Evolutionary conservation across 805 yeast species (phyloP), one percentile per base, ranked within the genome.

Genomic region (Priceomyces haplophilus): DNA sequence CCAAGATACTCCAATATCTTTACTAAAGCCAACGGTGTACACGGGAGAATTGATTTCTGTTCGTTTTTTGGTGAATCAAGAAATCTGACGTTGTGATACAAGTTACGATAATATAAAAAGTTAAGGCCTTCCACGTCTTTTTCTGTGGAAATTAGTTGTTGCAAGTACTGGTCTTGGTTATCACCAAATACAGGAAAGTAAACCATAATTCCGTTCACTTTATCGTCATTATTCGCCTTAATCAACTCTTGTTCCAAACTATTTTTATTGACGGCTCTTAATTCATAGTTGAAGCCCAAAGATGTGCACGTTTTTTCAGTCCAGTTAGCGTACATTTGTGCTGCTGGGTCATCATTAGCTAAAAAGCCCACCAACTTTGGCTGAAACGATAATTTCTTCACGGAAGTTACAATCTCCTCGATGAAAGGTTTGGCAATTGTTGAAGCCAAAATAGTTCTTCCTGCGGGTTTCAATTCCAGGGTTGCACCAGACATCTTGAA

Each of bases 131-230:
- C 99, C 18, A 93, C 98, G 56, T 93, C 99, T 62, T 93, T 93
- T 47, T 88, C 91, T 31, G 83, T 72, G n/a, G 89, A 72, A 15
- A 93, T 90, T 47, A 89, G 85, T 66, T 93, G 98, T 67, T 93
- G 98, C 44, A 93, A 66, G 62, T 93, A 93, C 65, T 87, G 96
- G 64, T 93, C 99, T 66, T 93, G 98, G 45, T 87, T 79, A 59
- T 88, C 87, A 3, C 96, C 97, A 65, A 88, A 93, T 2, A 93
- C 98, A 0, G 99, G 99, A 77, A 91, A 93, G 63, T 93, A 93
- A 12, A 93, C 91, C 86, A 93, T 89, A 51, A 93, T 93, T 18
- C 98, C 99, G 59, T 89, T 83, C 31, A 91, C 87, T 0, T 61
- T 52, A 42, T 76, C 79, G 56, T 90, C 91, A 21, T 72, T 70